Conservation (phyloP, 345 rosid genomes). For the Melaleuca alternifolia region DNA sequence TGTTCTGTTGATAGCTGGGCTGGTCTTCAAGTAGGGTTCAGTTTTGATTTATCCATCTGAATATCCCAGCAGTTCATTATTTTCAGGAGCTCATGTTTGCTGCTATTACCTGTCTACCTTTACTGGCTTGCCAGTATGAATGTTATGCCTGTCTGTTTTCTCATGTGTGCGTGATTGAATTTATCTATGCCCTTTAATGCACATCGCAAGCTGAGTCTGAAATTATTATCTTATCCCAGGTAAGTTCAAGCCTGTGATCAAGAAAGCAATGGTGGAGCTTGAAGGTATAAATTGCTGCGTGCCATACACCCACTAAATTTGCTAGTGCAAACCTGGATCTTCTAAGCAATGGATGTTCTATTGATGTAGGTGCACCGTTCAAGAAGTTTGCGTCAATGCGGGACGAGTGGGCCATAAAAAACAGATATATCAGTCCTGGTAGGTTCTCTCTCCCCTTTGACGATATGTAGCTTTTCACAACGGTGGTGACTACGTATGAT, state of each 20-base stretch:
- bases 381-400: slow-evolving; percentile 60
- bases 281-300: slow-evolving; percentile 38
- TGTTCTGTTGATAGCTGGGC: background rate
- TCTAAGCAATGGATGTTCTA: background rate
- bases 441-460: slow-evolving; percentile 7
- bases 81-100: background rate
- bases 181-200: background rate
- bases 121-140: background rate
- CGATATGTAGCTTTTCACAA: background rate
- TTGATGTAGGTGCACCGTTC: slow-evolving; percentile 70
- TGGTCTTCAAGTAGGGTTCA: background rate
- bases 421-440: slow-evolving; percentile 91
- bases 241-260: slow-evolving; percentile 91
- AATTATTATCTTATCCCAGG: slow-evolving; percentile 4
- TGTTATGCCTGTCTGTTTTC: background rate
- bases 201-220: background rate
- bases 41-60: background rate
- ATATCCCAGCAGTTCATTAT: background rate
- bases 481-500: background rate
- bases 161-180: background rate
- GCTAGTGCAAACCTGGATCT: background rate
- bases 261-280: slow-evolving; percentile 99
- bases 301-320: background rate
- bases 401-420: slow-evolving; percentile 81
- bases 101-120: background rate